Base-by-base conservation (phyloP, 2,329 filamentous ascomycete genomes). In the Clonostachys rhizophaga region DNA sequence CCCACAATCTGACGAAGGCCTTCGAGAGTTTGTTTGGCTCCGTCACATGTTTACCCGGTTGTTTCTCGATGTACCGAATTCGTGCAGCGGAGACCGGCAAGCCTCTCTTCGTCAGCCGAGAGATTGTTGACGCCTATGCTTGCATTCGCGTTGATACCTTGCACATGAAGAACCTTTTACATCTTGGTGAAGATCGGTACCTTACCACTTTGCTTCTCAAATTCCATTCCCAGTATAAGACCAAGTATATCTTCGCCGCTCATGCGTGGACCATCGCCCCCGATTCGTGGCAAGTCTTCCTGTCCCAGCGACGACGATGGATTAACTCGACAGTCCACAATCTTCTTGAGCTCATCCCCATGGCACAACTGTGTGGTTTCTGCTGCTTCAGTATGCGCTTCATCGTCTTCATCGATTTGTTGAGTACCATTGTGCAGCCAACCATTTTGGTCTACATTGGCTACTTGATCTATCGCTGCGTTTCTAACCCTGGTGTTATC, bases 361-460 rank as follows among this genome's bases (percentile, higher is more conserved):
- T 99, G 67, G 83, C 87, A 51, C 89, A 97, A 65, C 87, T 99
- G 44, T 99, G 94, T 68, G 94, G 94, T 71, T 99, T 99, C 85
- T 99, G 94, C 78, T 99, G 94, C 72, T 99, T 99, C 77, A 95
- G 89, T 69, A 99, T 99, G 94, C 87, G 94, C 59, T 99, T 99
- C 68, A 81, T 99, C 49, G 91, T 99, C 55, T 95, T 99, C 61
- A 67, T 99, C 56, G 94, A 99, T 68, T 74, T 99, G 57, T 75
- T 99, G 53, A 94, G 89, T 47, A 99, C 94, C 2, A 71, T 97
- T 47, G 85, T 97, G 43, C 91, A 95, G 63, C 94, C 94, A 4
- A 90, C 96, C 49, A 94, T 89, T 2, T 78, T 96, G 17, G 89
- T 83, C 10, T 99, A 97, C 63, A 87, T 99, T 55, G 78, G 80